These are phyloP conservation scores for Albophoma yamanashiensis DNA, from an alignment of 2,329 filamentous ascomycete species.

Conservation along the genomic window DNA sequence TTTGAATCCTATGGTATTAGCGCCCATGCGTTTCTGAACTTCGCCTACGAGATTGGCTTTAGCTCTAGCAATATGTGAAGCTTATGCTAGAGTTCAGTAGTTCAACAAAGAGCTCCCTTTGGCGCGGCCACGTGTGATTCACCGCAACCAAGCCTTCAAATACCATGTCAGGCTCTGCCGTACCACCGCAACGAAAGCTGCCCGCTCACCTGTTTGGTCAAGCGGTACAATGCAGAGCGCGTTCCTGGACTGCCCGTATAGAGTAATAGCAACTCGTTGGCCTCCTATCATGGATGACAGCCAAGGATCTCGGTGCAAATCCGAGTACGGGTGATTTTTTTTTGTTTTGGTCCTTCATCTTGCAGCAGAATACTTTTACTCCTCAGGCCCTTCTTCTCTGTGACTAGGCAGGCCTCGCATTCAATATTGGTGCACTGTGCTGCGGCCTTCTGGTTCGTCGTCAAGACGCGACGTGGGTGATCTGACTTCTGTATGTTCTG, in stretches of 20 bases:
- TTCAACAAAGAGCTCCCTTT: not conserved
- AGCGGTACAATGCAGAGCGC: not conserved
- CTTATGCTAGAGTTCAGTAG: not conserved
- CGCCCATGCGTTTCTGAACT: not conserved
- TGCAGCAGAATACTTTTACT: fast-evolving
- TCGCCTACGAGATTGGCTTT: not conserved
- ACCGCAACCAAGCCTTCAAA: not conserved
- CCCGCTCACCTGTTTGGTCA: not conserved
- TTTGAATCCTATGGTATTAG: too few relatives aligned
- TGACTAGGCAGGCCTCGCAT: not conserved
- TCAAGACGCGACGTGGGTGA: not conserved
- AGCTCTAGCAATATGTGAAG: not conserved
- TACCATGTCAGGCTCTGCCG: not conserved
- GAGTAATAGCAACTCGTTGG: slow-evolving; percentile 24
- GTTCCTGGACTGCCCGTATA: slow-evolving; percentile 15
- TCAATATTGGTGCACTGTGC: not conserved
- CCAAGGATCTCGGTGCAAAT: slow-evolving; percentile 26
- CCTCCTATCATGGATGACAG: slow-evolving; percentile 22
- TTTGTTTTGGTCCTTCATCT: slow-evolving; percentile 2
- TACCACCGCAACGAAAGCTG: not conserved
- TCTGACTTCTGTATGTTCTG: too few relatives aligned
- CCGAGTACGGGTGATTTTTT: slow-evolving; percentile 19
- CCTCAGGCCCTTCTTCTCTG: not conserved
- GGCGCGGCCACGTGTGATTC: not conserved
- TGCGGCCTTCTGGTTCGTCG: not conserved